Evolutionary conservation across 495 filamentous ascomycete genomes (phyloP).

Genomic region (Bryoglossum gracile): DNA sequence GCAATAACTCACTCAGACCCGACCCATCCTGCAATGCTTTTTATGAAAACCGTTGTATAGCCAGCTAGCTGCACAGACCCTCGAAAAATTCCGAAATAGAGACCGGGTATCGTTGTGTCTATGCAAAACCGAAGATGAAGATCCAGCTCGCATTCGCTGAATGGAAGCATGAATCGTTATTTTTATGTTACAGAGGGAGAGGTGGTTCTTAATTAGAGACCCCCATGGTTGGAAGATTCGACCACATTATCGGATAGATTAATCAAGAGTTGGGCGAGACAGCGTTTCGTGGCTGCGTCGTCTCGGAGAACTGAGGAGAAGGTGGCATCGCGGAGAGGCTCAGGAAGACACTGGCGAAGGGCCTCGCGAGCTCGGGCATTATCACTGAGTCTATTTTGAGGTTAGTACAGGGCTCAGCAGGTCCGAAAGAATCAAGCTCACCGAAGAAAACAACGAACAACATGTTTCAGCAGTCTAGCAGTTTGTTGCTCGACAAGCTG

Average conservation of each 20-base stretch:
- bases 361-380: slow-evolving; percentile 95
- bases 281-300: slow-evolving; percentile 96
- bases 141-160: slow-evolving; percentile 13
- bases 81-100: slow-evolving; percentile 19
- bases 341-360: slow-evolving; percentile 90
- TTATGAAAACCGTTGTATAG: slow-evolving; percentile 23
- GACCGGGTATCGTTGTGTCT: slow-evolving; percentile 28
- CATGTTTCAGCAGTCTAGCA: slow-evolving; percentile 91
- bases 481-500: slow-evolving; percentile 98
- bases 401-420: background rate
- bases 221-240: slow-evolving; percentile 24
- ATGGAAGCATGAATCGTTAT: slow-evolving; percentile 15
- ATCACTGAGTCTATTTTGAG: slow-evolving; percentile 66
- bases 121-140: slow-evolving; percentile 28
- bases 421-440: slow-evolving; percentile 38
- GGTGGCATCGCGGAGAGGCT: slow-evolving; percentile 92
- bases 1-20: slow-evolving; percentile 17
- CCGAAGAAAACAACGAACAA: slow-evolving; percentile 95
- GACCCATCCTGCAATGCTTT: slow-evolving; percentile 21
- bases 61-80: slow-evolving; percentile 20
- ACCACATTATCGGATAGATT: slow-evolving; percentile 92
- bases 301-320: slow-evolving; percentile 95
- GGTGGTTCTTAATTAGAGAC: slow-evolving; percentile 12
- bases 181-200: slow-evolving; percentile 21
- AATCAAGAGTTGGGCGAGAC: slow-evolving; percentile 91